Evolutionary conservation across 495 filamentous ascomycete genomes (phyloP), one percentile per base, ranked within the genome.

Genomic region (Trichocladium antarcticum): DNA sequence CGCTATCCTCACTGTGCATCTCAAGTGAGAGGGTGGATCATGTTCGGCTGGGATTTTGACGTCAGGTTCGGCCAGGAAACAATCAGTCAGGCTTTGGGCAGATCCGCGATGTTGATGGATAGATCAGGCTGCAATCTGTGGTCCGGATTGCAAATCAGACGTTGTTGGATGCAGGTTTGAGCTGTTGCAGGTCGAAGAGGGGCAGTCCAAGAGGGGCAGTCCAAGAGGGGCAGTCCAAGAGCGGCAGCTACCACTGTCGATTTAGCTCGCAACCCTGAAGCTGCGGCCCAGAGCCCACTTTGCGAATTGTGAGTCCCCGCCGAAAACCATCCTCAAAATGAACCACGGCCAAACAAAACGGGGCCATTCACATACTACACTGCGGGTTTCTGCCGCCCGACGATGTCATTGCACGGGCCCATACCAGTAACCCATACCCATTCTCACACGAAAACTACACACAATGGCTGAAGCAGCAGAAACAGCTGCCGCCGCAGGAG

Each of bases 401-500:
- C 51, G 47, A 62, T 64, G 61, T 60, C 59, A 53, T 56, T 55
- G 49, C 47, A 52, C 60, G 51, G 56, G 39, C 51, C 59, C 54
- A 55, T 56, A 58, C 24, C 45, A n/a, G n/a, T n/a, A n/a, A n/a
- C n/a, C n/a, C n/a, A n/a, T n/a, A n/a, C n/a, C n/a, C n/a, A n/a
- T n/a, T n/a, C n/a, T n/a, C 57, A 49, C 50, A 59, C 51, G 56
- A 50, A 50, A 50, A 47, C 55, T 51, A 20, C 57, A 46, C 61
- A 71, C 59, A 51, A 73, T 73, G 70, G 66, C 68, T 65, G 70
- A 71, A 70, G 56, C 47, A 53, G 55, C 59, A 54, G 43, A 47
- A 51, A 59, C 47, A 52, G 57, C 47, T 51, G 55, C 59, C 54
- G 43, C 50, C 53, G 58, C 47, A 52, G 57, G 55, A 53, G 50